These are phyloP conservation scores for Cystofilobasidium capitatum DNA, from an alignment of 768 basidiomycete genomes.

Conservation along the genomic window DNA sequence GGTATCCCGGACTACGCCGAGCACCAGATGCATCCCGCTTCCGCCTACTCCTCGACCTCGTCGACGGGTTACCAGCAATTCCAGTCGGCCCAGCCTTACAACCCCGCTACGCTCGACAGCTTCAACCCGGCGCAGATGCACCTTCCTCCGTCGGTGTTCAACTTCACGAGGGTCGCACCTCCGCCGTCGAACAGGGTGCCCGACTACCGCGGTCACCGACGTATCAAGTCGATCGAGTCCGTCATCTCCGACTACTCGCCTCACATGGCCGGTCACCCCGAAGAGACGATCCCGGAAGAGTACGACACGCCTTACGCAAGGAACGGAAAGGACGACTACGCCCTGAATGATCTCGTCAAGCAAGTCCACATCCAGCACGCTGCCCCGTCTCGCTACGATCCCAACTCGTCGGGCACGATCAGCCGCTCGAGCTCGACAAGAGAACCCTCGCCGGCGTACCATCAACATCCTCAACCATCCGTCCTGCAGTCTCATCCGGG, in stretches of 20 bases:
- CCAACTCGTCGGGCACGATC: background rate
- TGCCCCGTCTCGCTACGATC: background rate
- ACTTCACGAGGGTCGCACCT: background rate
- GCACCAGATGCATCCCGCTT: background rate
- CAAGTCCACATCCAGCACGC: constrained; percentile 10
- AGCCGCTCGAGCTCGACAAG: background rate
- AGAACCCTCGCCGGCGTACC: background rate
- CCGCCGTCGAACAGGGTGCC: background rate
- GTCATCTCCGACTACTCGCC: constrained; percentile 1
- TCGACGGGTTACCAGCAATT: background rate
- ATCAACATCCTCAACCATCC: background rate
- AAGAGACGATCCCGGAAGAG: background rate
- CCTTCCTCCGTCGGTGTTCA: background rate
- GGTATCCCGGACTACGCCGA: background rate
- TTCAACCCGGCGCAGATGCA: constrained; percentile 1
- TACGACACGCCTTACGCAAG: background rate
- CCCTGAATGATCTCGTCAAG: constrained; percentile 10
- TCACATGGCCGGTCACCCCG: no score
- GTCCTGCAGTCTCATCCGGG: background rate
- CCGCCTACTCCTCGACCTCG: background rate
- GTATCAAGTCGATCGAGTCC: constrained; percentile 17
- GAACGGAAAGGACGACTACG: constrained; percentile 9
- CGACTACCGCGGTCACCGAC: constrained; percentile 7
- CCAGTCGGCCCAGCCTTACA: constrained; percentile 2
- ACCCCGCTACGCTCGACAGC: constrained; percentile 12